These are phyloP conservation scores for Fusarium mangiferae DNA, from an alignment of 2,329 filamentous ascomycete species.

Conservation along the genomic window DNA sequence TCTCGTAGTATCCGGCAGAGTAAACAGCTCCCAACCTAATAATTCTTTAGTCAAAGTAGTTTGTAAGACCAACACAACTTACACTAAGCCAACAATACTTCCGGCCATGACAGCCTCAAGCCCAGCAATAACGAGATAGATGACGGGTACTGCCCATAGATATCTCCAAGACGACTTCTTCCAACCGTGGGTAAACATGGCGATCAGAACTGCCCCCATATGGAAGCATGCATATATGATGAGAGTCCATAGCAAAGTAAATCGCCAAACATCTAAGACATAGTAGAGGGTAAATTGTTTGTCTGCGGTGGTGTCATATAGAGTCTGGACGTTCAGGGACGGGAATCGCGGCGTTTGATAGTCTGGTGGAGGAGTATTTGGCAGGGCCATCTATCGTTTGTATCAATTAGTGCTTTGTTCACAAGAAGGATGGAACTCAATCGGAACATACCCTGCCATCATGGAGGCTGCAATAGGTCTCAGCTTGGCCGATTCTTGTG, in stretches of 20 bases:
- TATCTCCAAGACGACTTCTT: slow-evolving; percentile 67
- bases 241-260: slow-evolving; percentile 87
- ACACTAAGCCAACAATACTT: slow-evolving; percentile 84
- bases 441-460: slow-evolving; percentile 38
- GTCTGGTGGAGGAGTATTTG: slow-evolving; percentile 51
- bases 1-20: slow-evolving; percentile 82
- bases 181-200: slow-evolving; percentile 75
- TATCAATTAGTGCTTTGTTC: slow-evolving; percentile 7
- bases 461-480: slow-evolving; percentile 20
- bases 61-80: slow-evolving; percentile 48
- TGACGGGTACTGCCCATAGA: slow-evolving; percentile 76
- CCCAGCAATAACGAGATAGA: slow-evolving; percentile 77
- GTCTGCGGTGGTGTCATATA: slow-evolving; percentile 56
- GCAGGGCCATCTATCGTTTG: slow-evolving; percentile 39
- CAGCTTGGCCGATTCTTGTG: slow-evolving; percentile 1
- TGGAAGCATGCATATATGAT: slow-evolving; percentile 82
- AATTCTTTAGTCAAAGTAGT: slow-evolving; percentile 17
- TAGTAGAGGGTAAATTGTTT: slow-evolving; percentile 73
- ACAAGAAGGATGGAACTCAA: background rate
- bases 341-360: slow-evolving; percentile 81
- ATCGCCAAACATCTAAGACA: slow-evolving; percentile 83
- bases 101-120: slow-evolving; percentile 83
- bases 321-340: slow-evolving; percentile 78
- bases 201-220: slow-evolving; percentile 75
- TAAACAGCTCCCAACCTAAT: slow-evolving; percentile 81